These are phyloP conservation scores for Aspergillus mulundensis DNA, from an alignment of 495 filamentous ascomycete species.

Conservation along the genomic window DNA sequence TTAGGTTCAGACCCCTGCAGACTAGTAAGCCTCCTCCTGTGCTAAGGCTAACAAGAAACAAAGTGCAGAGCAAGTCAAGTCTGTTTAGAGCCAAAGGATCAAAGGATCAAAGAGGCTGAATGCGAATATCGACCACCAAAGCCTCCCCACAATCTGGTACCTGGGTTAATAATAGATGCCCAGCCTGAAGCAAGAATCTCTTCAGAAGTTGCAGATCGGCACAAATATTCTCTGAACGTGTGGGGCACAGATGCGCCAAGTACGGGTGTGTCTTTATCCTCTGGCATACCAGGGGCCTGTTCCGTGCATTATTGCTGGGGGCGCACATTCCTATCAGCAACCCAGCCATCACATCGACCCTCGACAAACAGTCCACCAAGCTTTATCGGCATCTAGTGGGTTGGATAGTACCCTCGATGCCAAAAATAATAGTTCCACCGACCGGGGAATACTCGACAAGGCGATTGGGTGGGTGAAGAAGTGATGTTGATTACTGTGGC, in stretches of 20 bases:
- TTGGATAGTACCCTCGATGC: not conserved
- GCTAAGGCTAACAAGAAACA: not conserved
- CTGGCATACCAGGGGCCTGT: constrained; percentile 21
- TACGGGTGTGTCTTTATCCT: constrained; percentile 11
- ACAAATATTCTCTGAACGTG: constrained; percentile 9
- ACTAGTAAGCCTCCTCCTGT: not conserved
- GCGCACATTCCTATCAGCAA: constrained; percentile 36
- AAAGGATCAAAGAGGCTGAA: constrained; percentile 4
- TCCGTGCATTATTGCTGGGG: constrained; percentile 33
- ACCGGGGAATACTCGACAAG: constrained; percentile 4
- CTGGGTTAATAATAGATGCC: constrained; percentile 22
- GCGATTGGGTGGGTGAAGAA: not conserved
- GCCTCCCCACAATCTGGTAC: constrained; percentile 4
- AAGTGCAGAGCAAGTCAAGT: not conserved
- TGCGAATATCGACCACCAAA: constrained; percentile 4
- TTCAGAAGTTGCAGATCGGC: constrained; percentile 4
- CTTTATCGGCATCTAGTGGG: constrained; percentile 11
- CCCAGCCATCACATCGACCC: constrained; percentile 25
- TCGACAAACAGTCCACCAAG: constrained; percentile 25
- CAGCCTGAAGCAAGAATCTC: constrained; percentile 3
- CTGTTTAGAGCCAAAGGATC: too few relatives aligned
- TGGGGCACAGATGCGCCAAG: constrained; percentile 1
- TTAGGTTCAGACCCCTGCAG: constrained; percentile 4
- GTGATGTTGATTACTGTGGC: constrained; percentile 21
- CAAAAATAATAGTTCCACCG: constrained; percentile 7